Percentiles rank a stretch among this genome's conserved stretches.
Evolutionary conservation across 768 basidiomycete species (phyloP).

Genomic region (Pluteus cervinus): DNA sequence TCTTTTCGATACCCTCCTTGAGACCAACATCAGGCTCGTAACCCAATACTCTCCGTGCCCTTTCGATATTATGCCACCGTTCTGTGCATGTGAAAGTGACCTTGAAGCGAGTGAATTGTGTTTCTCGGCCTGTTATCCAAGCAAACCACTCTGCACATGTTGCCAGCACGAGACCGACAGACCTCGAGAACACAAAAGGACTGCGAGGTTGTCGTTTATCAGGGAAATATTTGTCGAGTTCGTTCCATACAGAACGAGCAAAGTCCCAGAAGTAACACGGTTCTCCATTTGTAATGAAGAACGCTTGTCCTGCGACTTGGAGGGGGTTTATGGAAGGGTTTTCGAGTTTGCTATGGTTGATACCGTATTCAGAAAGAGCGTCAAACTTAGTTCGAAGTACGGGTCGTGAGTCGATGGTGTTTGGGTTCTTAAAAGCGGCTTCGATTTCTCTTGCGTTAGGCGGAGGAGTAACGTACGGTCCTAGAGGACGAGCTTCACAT

Average conservation of each 20-base stretch:
- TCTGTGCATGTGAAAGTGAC: constrained; percentile 75
- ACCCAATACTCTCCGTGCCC: constrained; percentile 82
- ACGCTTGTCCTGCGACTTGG: constrained; percentile 86
- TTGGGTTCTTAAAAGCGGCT: constrained; percentile 46
- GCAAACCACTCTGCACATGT: constrained; percentile 67
- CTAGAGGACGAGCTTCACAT: constrained; percentile 73
- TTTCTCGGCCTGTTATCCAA: constrained; percentile 70
- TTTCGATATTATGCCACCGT: constrained; percentile 93
- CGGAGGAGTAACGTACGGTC: constrained; percentile 67
- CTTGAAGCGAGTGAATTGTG: constrained; percentile 81
- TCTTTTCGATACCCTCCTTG: constrained; percentile 79
- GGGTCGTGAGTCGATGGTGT: constrained; percentile 37
- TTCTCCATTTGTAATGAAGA: constrained; percentile 97
- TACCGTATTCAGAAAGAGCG: constrained; percentile 55
- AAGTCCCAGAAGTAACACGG: constrained; percentile 97
- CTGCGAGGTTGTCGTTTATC: constrained; percentile 37
- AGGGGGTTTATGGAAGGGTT: constrained; percentile 47
- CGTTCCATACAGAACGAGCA: constrained; percentile 71
- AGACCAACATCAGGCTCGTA: constrained; percentile 90
- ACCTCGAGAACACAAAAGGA: constrained; percentile 46
- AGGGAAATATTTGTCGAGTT: constrained; percentile 55
- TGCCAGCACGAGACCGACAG: constrained; percentile 67
- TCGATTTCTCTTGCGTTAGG: constrained; percentile 52
- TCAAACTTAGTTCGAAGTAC: constrained; percentile 80
- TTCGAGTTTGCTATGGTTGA: constrained; percentile 44